Evolutionary conservation across 2,329 filamentous ascomycete species (phyloP).

Genomic region (Beauveria rudraprayagi): DNA sequence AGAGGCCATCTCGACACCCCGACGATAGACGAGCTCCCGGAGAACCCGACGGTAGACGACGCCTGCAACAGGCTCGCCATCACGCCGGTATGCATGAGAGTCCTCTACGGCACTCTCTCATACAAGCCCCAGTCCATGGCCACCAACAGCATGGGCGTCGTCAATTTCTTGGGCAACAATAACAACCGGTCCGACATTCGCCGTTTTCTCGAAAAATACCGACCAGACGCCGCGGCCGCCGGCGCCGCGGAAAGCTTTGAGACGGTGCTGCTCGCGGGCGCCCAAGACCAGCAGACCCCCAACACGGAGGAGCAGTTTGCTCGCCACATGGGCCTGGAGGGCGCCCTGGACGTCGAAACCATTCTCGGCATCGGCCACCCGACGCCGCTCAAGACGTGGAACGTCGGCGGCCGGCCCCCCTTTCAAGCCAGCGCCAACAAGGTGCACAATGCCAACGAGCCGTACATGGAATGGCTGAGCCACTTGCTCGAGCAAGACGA

Average conservation of each 20-base stretch:
- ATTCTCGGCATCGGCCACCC: slow-evolving; percentile 9
- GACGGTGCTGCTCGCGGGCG: not conserved
- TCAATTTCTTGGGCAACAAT: slow-evolving; percentile 12
- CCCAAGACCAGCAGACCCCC: slow-evolving; percentile 5
- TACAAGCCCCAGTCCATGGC: slow-evolving; percentile 1
- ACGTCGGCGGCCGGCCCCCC: slow-evolving; percentile 5
- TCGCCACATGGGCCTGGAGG: not conserved
- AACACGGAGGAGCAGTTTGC: slow-evolving; percentile 9
- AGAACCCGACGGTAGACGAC: not conserved
- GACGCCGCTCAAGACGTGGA: slow-evolving; percentile 6
- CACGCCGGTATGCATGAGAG: slow-evolving; percentile 9
- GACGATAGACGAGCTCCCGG: not conserved
- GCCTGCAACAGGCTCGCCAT: slow-evolving; percentile 11
- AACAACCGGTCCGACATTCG: slow-evolving; percentile 11
- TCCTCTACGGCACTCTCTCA: slow-evolving; percentile 7
- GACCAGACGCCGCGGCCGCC: not conserved
- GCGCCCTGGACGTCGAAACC: slow-evolving; percentile 5
- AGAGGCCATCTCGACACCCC: slow-evolving; percentile 6
- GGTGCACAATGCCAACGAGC: slow-evolving; percentile 51
- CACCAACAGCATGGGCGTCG: slow-evolving; percentile 9
- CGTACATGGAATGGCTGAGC: slow-evolving; percentile 57
- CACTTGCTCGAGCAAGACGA: slow-evolving; percentile 45
- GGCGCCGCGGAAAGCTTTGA: slow-evolving; percentile 4
- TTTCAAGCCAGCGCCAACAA: slow-evolving; percentile 11
- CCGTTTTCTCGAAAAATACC: not conserved